phyloP scores from a whole-genome alignment of 2,329 filamentous ascomycete species.

The Clarireedia hainanense region DNA sequence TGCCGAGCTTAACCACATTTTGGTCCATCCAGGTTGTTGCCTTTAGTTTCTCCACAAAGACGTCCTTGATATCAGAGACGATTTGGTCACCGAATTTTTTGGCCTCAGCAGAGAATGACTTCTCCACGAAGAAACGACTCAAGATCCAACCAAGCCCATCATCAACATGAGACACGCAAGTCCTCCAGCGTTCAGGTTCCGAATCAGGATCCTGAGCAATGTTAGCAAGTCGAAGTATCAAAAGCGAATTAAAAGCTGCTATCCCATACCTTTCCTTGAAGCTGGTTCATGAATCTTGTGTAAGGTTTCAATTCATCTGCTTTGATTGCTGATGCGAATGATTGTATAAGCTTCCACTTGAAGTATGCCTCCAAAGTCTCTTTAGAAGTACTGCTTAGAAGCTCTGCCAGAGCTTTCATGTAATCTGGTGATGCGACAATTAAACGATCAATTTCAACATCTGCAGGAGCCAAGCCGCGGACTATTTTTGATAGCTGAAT shows the following conservation, averaged over 20 bases:
- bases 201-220: conserved; percentile 46
- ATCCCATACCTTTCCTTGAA: conserved; percentile 44
- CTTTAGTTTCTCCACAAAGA: conserved; percentile 54
- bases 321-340: conserved; percentile 46
- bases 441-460: conserved; percentile 43
- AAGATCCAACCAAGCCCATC: conserved; percentile 57
- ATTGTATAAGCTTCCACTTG: conserved; percentile 53
- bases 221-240: conserved; percentile 9
- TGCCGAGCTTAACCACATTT: conserved; percentile 49
- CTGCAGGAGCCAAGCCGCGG: conserved; percentile 41
- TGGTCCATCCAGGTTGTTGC: conserved; percentile 57
- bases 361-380: conserved; percentile 55
- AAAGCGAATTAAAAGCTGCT: background rate
- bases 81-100: conserved; percentile 62
- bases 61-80: conserved; percentile 60
- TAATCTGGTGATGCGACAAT: conserved; percentile 55
- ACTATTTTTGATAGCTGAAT: conserved; percentile 47
- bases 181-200: conserved; percentile 57
- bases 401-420: conserved; percentile 47
- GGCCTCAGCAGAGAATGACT: conserved; percentile 57
- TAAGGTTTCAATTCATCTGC: conserved; percentile 52
- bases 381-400: conserved; percentile 44
- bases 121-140: conserved; percentile 63
- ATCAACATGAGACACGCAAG: conserved; percentile 52
- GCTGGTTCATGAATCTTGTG: conserved; percentile 49